Conservation (phyloP, 495 filamentous ascomycete genomes). For the Darksidea phi region DNA sequence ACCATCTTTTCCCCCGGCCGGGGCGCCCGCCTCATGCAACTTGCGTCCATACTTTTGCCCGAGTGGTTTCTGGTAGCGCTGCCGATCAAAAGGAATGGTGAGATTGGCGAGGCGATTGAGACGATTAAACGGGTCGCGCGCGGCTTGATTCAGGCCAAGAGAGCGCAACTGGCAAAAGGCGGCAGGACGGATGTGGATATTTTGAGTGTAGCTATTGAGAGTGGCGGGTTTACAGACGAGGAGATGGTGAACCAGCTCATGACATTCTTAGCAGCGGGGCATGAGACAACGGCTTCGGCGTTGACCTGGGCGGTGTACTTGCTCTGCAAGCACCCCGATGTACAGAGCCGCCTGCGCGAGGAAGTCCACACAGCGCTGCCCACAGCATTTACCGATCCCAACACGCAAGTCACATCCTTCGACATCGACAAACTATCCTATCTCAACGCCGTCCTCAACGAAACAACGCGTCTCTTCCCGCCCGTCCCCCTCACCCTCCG, state of each 20-base stretch:
- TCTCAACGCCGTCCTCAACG: conserved; percentile 62
- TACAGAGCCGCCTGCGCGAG: conserved; percentile 58
- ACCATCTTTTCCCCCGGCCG: conserved; percentile 52
- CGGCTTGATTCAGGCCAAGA: conserved; percentile 67
- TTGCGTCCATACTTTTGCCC: conserved; percentile 52
- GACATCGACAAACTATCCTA: conserved; percentile 58
- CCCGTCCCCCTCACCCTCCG: conserved; percentile 65
- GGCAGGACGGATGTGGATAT: conserved; percentile 64
- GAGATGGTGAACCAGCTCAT: conserved; percentile 87
- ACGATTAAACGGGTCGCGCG: conserved; percentile 63
- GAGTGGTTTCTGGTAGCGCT: conserved; percentile 52
- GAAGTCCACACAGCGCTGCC: conserved; percentile 66
- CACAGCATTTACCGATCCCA: conserved; percentile 43
- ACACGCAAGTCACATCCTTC: conserved; percentile 51
- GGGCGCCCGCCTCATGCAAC: conserved; percentile 47
- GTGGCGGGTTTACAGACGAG: conserved; percentile 73
- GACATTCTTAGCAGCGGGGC: conserved; percentile 91
- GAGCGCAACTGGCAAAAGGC: conserved; percentile 57
- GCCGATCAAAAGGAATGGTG: conserved; percentile 66
- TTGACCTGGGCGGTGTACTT: conserved; percentile 62
- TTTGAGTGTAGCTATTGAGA: conserved; percentile 75
- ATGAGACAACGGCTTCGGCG: conserved; percentile 70
- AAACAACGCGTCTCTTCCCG: conserved; percentile 57
- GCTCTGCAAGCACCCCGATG: conserved; percentile 57
- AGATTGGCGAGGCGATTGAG: conserved; percentile 53